Evolutionary conservation across 2,329 filamentous ascomycete genomes (phyloP), one percentile per base, ranked within the genome.

Genomic region (Trichoderma citrinoviride): DNA sequence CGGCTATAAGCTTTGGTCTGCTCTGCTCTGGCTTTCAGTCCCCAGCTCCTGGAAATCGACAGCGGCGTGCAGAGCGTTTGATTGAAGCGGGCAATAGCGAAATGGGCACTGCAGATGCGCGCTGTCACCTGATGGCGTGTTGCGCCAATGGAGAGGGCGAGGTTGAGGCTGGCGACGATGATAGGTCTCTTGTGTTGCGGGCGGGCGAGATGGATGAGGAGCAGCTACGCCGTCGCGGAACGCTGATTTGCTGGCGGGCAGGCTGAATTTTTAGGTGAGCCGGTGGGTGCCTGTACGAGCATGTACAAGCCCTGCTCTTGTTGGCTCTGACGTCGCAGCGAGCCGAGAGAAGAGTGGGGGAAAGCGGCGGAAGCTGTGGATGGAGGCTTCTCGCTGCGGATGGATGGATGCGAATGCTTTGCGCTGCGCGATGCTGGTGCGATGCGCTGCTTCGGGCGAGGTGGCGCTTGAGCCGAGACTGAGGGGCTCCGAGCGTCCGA

Each of bases 41-140:
- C 56, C 52, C 61, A 64, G 53, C 55, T 55, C 37, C 61, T 67
- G 33, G 50, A 53, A 61, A 57, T 46, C 64, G 67, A 69, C 65
- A 65, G 67, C 57, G 67, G 67, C 62, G 52, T 62, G 52, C 66
- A 56, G 64, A 65, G 67, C 64, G 29, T 67, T 65, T 70, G 68
- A 70, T 70, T 71, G 71, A 73, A 61, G 62, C 64, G 69, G 66
- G 71, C 65, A 69, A 70, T 69, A 67, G 71, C 71, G 71, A 69
- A 71, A 67, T 68, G 67, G 68, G 70, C 73, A 73, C 74, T 74
- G 74, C 74, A 75, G 74, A 66, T 68, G 71, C 66, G 67, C 68
- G 61, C 68, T 70, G 83, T 85, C 83, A 85, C 82, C 82, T 84
- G 83, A 85, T 77, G 70, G 70, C 65, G 66, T 65, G 66, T 50